Evolutionary conservation across 371 early-diverging fungal species (phyloP), one percentile per base, ranked within the genome.

Genomic region (Mucor indicus): DNA sequence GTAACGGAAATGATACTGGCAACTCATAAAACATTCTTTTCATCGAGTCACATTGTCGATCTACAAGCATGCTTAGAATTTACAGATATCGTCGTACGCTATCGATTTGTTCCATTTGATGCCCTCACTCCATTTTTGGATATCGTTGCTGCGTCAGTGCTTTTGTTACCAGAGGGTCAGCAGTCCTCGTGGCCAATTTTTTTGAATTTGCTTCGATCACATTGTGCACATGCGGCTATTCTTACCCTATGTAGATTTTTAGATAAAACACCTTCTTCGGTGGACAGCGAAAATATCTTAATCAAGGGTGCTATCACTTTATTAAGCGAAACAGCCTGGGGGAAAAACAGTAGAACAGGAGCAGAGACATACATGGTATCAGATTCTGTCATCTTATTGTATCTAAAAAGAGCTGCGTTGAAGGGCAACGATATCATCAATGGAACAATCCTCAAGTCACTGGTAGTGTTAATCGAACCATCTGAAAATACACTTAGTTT

Each of bases 71-170:
- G 80, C 27, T 62, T 87, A 11, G 72, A 69, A 12, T 83, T 88
- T 53, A 63, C 83, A 48, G 89, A 89, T 57, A 79, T 83, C 13
- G 78, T 86, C 19, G 83, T 86, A 2, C 75, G 87, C 3, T 89
- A 82, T 47, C 81, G 87, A 2, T 81, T 78, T 54, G 82, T 86
- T 2, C 87, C 89, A 1, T 57, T 69, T 6, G 71, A 69, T 11
- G 79, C 83, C 4, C 54, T 87, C 7, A 51, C 67, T 2, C 65
- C 67, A 1, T 80, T 84, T 50, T 58, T 84, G 43, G 72, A 77
- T 35, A 81, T 80, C 17, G 60, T 87, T 1, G 82, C 83, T 40
- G 66, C 64, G 13, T 67, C 73, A 9, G 69, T 75, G 1, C 60
- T 72, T 22, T 48, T 75, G 16, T 49, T 64, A 22, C 56, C 54